Percentiles rank a stretch among this genome's conserved stretches.
Conservation (phyloP, 139 green algal genomes). For the Picochlorum sp. region DNA sequence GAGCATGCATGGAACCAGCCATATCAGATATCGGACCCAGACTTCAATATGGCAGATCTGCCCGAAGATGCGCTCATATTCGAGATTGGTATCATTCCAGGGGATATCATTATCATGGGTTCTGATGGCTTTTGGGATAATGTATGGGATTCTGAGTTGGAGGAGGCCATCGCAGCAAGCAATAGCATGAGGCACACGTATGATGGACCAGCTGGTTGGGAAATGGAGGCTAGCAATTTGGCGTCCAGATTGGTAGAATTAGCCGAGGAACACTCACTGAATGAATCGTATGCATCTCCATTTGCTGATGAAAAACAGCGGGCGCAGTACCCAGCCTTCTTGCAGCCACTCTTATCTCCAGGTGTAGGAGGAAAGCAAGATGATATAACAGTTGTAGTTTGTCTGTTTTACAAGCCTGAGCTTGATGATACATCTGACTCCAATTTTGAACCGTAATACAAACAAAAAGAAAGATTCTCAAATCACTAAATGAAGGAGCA, state of each 20-base stretch:
- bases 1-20: slow-evolving; percentile 96
- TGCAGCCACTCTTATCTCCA: slow-evolving; percentile 9
- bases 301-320: slow-evolving; percentile 50
- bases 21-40: slow-evolving; percentile 63
- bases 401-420: slow-evolving; percentile 2
- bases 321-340: background rate
- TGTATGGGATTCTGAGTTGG: slow-evolving; percentile 80
- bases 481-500: too few species aligned
- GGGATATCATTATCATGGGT: slow-evolving; percentile 74
- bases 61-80: slow-evolving; percentile 46
- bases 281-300: slow-evolving; percentile 36
- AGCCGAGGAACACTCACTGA: slow-evolving; percentile 15
- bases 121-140: slow-evolving; percentile 97
- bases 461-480: too few species aligned
- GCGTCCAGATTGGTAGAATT: slow-evolving; percentile 13
- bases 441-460: too few species aligned
- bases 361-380: slow-evolving; percentile 70
- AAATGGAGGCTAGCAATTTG: slow-evolving; percentile 10
- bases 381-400: slow-evolving; percentile 71
- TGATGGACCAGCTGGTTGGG: background rate
- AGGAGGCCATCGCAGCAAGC: slow-evolving; percentile 23
- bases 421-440: too few species aligned
- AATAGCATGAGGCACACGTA: background rate
- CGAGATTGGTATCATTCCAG: slow-evolving; percentile 16
- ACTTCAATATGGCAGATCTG: background rate